Conservation (phyloP, 352 stramenopile species). For the Pythium insidiosum region DNA sequence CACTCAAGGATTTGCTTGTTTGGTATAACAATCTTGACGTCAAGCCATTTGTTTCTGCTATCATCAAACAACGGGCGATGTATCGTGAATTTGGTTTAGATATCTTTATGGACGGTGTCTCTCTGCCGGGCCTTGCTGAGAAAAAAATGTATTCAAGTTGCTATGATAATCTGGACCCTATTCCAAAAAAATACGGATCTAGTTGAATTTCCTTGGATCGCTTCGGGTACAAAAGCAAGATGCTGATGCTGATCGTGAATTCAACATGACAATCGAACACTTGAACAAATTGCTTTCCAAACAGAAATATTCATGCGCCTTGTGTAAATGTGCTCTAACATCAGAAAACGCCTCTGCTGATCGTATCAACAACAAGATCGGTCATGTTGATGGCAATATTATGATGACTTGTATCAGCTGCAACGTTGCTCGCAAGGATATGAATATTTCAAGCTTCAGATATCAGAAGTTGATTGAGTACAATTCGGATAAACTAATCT, state of each 20-base stretch:
- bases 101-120: neutral
- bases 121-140: neutral
- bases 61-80: neutral
- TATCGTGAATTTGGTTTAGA: conserved; percentile 1
- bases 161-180: neutral
- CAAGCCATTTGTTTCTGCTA: conserved; percentile 2
- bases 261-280: conserved; percentile 11
- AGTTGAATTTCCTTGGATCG: too few relatives aligned
- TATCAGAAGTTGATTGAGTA: conserved; percentile 14
- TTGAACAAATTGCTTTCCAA: conserved; percentile 10
- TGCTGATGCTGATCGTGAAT: conserved; percentile 9
- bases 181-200: neutral
- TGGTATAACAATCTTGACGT: conserved; percentile 12
- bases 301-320: conserved; percentile 18
- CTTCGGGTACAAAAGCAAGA: too few relatives aligned
- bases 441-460: conserved; percentile 7
- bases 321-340: conserved; percentile 15
- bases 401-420: conserved; percentile 12
- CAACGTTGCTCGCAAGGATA: conserved; percentile 15
- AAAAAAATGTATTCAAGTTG: neutral
- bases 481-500: conserved; percentile 11
- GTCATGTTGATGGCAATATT: conserved; percentile 13
- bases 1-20: conserved; percentile 6
- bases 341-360: conserved; percentile 18
- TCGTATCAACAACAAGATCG: conserved; percentile 14